A percentile compares a stretch with the other conserved stretches of the same genome.
These are phyloP conservation scores for Boechera retrofracta DNA, from an alignment of 345 rosid genomes.

Conservation along the genomic window DNA sequence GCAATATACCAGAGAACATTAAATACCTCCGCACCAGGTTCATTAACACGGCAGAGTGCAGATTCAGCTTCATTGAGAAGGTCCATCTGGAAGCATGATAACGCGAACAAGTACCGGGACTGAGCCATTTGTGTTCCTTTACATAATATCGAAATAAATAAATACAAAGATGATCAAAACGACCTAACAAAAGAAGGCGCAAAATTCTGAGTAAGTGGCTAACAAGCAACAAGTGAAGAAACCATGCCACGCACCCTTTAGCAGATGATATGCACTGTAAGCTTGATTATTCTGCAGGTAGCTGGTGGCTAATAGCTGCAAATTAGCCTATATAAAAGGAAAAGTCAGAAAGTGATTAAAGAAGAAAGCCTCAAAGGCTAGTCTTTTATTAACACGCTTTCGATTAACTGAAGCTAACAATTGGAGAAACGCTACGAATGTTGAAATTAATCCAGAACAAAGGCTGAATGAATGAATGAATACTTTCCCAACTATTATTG, in stretches of 20 bases:
- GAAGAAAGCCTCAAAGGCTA: slow-evolving; percentile 21
- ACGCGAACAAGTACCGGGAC: slow-evolving; percentile 96
- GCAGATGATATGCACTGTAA: slow-evolving; percentile 81
- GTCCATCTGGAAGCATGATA: slow-evolving; percentile 96
- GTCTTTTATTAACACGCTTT: slow-evolving; percentile 11
- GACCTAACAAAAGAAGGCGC: slow-evolving; percentile 7
- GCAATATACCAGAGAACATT: slow-evolving; percentile 31
- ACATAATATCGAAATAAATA: slow-evolving; percentile 34
- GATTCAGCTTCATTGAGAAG: slow-evolving; percentile 94
- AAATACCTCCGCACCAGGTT: slow-evolving; percentile 82
- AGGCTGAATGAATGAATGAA: not conserved
- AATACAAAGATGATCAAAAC: slow-evolving; percentile 36
- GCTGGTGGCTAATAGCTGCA: slow-evolving; percentile 83
- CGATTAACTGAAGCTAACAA: slow-evolving; percentile 6
- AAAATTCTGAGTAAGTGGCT: not conserved
- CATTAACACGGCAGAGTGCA: slow-evolving; percentile 81
- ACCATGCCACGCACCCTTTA: slow-evolving; percentile 64
- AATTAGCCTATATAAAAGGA: slow-evolving; percentile 63
- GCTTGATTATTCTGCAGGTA: slow-evolving; percentile 95
- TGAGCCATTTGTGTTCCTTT: slow-evolving; percentile 93
- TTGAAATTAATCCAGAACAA: not conserved
- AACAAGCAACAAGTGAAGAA: slow-evolving; percentile 12
- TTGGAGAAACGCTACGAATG: not conserved
- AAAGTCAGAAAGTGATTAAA: slow-evolving; percentile 21
- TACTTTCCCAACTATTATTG: not conserved